phyloP scores from a whole-genome alignment of 2,329 filamentous ascomycete genomes.

The Rhinocladiella mackenziei region DNA sequence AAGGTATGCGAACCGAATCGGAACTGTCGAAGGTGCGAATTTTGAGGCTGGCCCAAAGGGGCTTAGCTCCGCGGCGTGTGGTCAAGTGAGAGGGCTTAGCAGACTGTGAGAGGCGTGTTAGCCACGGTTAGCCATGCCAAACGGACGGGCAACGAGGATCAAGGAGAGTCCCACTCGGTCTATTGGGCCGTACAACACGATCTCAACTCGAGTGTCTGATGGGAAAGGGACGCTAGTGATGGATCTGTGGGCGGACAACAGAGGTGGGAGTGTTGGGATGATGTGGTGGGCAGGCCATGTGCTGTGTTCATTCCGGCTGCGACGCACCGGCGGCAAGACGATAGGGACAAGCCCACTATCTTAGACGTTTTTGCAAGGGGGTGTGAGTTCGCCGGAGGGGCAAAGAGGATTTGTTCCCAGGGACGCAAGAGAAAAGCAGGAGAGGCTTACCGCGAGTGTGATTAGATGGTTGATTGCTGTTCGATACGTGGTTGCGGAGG shows the following conservation, averaged over 20 bases:
- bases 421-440: constrained; percentile 10
- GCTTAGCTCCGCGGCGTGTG: constrained; percentile 22
- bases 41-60: constrained; percentile 25
- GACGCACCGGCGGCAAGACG: constrained; percentile 19
- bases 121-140: constrained; percentile 18
- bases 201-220: constrained; percentile 21
- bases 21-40: constrained; percentile 26
- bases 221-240: constrained; percentile 24
- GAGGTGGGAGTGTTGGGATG: constrained; percentile 16
- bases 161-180: constrained; percentile 23
- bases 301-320: constrained; percentile 21
- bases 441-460: constrained; percentile 25
- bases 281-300: constrained; percentile 26
- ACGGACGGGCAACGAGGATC: constrained; percentile 18
- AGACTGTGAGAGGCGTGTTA: constrained; percentile 20
- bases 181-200: constrained; percentile 27
- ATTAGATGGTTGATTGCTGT: constrained; percentile 21
- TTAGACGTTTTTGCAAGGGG: constrained; percentile 19
- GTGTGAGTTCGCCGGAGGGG: constrained; percentile 16
- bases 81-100: constrained; percentile 10
- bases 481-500: constrained; percentile 28
- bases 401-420: constrained; percentile 18
- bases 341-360: constrained; percentile 20
- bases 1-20: constrained; percentile 29
- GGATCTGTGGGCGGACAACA: constrained; percentile 21